A percentile compares a stretch with the other conserved stretches of the same genome.
phyloP scores from a whole-genome alignment of 768 basidiomycete species.

The Hirschioporus abietinus region DNA sequence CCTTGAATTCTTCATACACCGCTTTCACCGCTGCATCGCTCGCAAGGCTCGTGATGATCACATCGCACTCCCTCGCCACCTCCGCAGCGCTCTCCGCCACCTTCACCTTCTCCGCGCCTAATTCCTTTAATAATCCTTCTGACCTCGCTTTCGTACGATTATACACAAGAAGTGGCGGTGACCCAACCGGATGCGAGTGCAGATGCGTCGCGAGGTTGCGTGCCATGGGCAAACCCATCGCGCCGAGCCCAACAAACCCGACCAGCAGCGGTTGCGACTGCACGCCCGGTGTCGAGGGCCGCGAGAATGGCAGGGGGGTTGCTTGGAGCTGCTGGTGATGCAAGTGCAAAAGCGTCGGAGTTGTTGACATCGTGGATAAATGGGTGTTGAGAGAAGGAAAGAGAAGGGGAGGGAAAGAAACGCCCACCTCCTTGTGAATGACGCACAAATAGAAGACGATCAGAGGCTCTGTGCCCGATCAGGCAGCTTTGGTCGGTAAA shows the following conservation, averaged over 20 bases:
- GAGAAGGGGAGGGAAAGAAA: neutral
- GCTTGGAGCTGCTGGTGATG: slow-evolving; percentile 8
- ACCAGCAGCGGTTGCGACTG: slow-evolving; percentile 29
- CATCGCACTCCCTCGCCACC: slow-evolving; percentile 61
- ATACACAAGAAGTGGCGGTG: slow-evolving; percentile 61
- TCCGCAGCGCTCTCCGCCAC: slow-evolving; percentile 55
- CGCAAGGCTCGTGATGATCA: slow-evolving; percentile 70
- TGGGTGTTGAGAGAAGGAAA: neutral
- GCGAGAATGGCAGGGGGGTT: slow-evolving; percentile 46
- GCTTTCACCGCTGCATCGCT: slow-evolving; percentile 65
- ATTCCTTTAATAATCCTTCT: slow-evolving; percentile 48
- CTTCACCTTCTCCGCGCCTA: slow-evolving; percentile 47
- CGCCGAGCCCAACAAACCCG: slow-evolving; percentile 47
- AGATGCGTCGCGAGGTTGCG: slow-evolving; percentile 65
- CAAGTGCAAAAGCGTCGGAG: slow-evolving; percentile 2
- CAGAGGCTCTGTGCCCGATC: neutral
- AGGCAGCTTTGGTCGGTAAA: neutral
- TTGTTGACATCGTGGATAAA: neutral
- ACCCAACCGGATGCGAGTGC: slow-evolving; percentile 27
- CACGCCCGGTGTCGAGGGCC: slow-evolving; percentile 46
- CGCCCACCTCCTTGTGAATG: neutral
- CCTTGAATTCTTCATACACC: slow-evolving; percentile 56
- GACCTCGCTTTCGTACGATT: slow-evolving; percentile 67
- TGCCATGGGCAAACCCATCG: slow-evolving; percentile 76
- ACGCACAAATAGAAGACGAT: neutral